Conservation (phyloP, 139 green algal genomes). For the Coccomyxa sp. region DNA sequence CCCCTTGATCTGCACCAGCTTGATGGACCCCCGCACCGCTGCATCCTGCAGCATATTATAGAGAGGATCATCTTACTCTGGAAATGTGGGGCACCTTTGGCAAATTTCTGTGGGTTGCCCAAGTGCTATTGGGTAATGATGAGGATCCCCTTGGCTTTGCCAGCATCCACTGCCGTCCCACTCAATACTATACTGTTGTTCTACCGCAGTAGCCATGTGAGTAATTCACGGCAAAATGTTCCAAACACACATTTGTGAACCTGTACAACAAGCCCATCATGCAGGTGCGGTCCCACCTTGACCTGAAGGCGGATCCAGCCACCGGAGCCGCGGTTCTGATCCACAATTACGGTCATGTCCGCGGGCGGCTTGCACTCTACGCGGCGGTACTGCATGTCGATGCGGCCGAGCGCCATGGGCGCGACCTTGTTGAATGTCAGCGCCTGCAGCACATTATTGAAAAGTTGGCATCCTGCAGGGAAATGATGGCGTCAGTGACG, state of each 20-base stretch:
- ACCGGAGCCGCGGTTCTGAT: constrained; percentile 28
- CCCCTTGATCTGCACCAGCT: constrained; percentile 28
- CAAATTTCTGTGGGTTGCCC: too few species aligned
- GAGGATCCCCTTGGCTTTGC: too few species aligned
- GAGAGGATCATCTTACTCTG: too few species aligned
- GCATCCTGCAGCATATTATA: background rate
- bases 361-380: constrained; percentile 32
- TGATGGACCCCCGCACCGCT: constrained; percentile 23
- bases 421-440: constrained; percentile 47
- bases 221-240: too few species aligned
- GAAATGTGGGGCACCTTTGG: too few species aligned
- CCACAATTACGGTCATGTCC: constrained; percentile 27
- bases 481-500: background rate
- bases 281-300: background rate
- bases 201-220: too few species aligned
- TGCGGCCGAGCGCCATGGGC: constrained; percentile 10
- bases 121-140: too few species aligned
- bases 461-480: background rate
- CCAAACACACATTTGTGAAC: too few species aligned
- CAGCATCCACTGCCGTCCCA: too few species aligned
- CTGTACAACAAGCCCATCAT: too few species aligned
- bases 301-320: constrained; percentile 36
- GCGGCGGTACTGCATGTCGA: constrained; percentile 27
- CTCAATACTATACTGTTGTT: too few species aligned
- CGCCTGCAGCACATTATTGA: background rate